Percentiles rank a stretch among this genome's conserved stretches.
phyloP scores from a whole-genome alignment of 192 early-diverging fungal genomes.

The Phlyctochytrium bullatum region DNA sequence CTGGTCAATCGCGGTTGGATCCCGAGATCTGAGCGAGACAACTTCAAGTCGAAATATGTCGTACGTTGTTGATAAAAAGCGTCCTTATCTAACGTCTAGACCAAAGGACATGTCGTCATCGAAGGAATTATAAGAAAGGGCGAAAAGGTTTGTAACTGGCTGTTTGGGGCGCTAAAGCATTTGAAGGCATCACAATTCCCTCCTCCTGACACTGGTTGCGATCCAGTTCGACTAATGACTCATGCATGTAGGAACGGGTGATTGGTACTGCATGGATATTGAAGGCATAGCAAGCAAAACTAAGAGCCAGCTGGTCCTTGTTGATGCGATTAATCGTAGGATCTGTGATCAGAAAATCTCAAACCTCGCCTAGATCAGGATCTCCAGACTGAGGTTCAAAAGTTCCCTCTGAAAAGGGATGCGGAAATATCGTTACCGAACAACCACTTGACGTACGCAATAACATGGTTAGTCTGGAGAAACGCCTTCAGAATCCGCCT shows the following conservation, averaged over 20 bases:
- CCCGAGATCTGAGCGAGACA: conserved; percentile 32
- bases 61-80: conserved; percentile 19
- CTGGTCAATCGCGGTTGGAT: conserved; percentile 92
- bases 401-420: conserved; percentile 71
- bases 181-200: conserved; percentile 23
- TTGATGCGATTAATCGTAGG: conserved; percentile 69
- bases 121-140: conserved; percentile 66
- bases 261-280: conserved; percentile 83
- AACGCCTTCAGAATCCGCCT: too few species aligned
- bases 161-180: conserved; percentile 13
- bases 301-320: conserved; percentile 63
- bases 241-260: conserved; percentile 58
- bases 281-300: conserved; percentile 70
- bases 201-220: conserved; percentile 53
- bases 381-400: conserved; percentile 52
- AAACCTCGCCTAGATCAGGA: too few species aligned
- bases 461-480: conserved; percentile 74
- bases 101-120: conserved; percentile 52
- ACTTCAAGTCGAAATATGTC: conserved; percentile 9
- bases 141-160: conserved; percentile 43
- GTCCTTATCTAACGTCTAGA: conserved; percentile 25
- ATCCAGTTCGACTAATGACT: conserved; percentile 57
- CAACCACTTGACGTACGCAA: conserved; percentile 80
- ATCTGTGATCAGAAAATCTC: too few species aligned
- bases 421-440: conserved; percentile 77